Conservation (phyloP, 768 basidiomycete species). For the Leccinum obscurum region DNA sequence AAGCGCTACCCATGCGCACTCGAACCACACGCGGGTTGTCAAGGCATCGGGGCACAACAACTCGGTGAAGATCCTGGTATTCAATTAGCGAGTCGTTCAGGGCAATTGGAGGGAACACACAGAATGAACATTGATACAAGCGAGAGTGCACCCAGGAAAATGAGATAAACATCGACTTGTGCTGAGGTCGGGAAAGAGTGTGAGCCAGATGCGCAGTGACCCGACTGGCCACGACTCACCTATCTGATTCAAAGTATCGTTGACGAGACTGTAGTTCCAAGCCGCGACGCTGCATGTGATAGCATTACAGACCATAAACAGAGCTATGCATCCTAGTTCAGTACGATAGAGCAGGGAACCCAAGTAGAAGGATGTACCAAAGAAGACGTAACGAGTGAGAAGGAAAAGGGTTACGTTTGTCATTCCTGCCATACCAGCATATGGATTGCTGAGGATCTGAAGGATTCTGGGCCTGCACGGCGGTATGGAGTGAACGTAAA, state of each 20-base stretch:
- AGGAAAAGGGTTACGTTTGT: slow-evolving; percentile 41
- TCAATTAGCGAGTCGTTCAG: slow-evolving; percentile 6
- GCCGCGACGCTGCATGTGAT: slow-evolving; percentile 64
- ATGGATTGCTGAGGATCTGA: slow-evolving; percentile 18
- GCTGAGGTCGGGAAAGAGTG: slow-evolving; percentile 30
- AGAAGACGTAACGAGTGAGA: slow-evolving; percentile 56
- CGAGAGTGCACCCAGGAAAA: slow-evolving; percentile 59
- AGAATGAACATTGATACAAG: slow-evolving; percentile 57
- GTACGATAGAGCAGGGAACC: neutral
- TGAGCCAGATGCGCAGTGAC: slow-evolving; percentile 9
- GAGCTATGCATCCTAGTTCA: slow-evolving; percentile 37
- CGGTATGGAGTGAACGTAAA: slow-evolving; percentile 23
- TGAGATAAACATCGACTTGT: slow-evolving; percentile 58
- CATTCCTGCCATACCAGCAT: slow-evolving; percentile 41
- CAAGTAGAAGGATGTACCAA: slow-evolving; percentile 41
- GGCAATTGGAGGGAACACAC: slow-evolving; percentile 39
- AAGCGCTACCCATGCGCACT: slow-evolving; percentile 58
- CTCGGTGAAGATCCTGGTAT: slow-evolving; percentile 56
- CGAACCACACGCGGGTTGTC: slow-evolving; percentile 70
- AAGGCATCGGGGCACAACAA: slow-evolving; percentile 50
- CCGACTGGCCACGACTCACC: slow-evolving; percentile 37
- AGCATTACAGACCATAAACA: slow-evolving; percentile 65
- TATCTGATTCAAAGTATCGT: slow-evolving; percentile 28
- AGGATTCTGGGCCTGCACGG: slow-evolving; percentile 29
- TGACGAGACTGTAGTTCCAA: slow-evolving; percentile 63